phyloP scores from a whole-genome alignment of 768 basidiomycete species.

The Piloderma croceum region DNA sequence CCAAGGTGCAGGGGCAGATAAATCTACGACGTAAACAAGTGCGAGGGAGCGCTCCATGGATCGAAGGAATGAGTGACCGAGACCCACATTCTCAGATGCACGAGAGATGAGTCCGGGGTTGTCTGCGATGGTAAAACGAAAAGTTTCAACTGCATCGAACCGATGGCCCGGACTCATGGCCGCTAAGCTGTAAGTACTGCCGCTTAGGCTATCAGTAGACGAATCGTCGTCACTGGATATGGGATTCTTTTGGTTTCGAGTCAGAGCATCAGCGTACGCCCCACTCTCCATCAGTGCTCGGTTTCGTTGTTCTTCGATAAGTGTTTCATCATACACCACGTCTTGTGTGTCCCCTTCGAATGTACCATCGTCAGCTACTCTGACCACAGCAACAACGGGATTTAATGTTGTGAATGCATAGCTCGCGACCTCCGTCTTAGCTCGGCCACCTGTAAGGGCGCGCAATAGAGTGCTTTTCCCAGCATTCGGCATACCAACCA shows the following conservation, averaged over 20 bases:
- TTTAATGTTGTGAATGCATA: conserved; percentile 97
- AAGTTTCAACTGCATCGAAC: conserved; percentile 62
- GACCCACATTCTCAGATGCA: conserved; percentile 84
- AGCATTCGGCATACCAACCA: conserved; percentile 95
- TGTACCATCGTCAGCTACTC: conserved; percentile 72
- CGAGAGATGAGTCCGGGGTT: conserved; percentile 88
- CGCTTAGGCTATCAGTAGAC: too few relatives aligned
- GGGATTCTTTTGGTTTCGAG: conserved; percentile 40
- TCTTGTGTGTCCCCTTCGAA: conserved; percentile 57
- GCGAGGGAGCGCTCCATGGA: conserved; percentile 90
- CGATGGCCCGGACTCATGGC: conserved; percentile 36
- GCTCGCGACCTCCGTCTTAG: conserved; percentile 78
- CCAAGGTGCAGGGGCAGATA: conserved; percentile 69
- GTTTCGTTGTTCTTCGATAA: conserved; percentile 44
- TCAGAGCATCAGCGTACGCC: conserved; percentile 43
- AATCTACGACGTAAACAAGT: conserved; percentile 88
- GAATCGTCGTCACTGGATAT: conserved; percentile 19
- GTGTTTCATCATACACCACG: conserved; percentile 59
- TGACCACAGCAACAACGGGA: conserved; percentile 87
- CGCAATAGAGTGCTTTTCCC: conserved; percentile 89
- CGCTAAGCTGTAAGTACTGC: background rate
- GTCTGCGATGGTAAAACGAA: conserved; percentile 94
- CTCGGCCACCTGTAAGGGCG: conserved; percentile 81
- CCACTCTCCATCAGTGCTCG: conserved; percentile 46
- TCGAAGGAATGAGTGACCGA: conserved; percentile 90